These are phyloP conservation scores for Lepidium didymum DNA, from an alignment of 345 rosid species.

Conservation along the genomic window DNA sequence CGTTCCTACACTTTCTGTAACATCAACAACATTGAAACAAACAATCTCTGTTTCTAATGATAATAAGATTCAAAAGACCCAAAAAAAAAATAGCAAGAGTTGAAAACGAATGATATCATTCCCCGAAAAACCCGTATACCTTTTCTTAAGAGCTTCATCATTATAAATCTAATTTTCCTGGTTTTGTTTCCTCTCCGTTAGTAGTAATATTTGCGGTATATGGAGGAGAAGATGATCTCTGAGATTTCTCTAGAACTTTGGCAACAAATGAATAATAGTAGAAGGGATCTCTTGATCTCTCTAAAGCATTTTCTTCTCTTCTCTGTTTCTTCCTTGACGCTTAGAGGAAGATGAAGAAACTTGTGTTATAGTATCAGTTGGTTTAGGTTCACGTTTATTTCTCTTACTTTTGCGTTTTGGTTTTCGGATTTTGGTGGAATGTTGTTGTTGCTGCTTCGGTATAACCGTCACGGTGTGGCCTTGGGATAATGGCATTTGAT, in stretches of 20 bases:
- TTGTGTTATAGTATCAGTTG: constrained; percentile 12
- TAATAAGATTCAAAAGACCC: not conserved
- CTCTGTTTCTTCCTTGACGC: constrained; percentile 45
- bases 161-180: not conserved
- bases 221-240: constrained; percentile 27
- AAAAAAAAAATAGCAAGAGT: not conserved
- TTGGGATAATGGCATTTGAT: constrained; percentile 26
- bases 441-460: constrained; percentile 47
- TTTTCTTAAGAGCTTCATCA: not conserved
- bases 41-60: constrained; percentile 11
- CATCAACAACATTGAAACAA: constrained; percentile 18
- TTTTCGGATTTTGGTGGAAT: constrained; percentile 46
- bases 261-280: constrained; percentile 26
- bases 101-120: constrained; percentile 17
- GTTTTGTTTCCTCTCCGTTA: not conserved
- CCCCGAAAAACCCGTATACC: constrained; percentile 23
- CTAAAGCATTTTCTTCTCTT: not conserved
- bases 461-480: constrained; percentile 28
- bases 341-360: constrained; percentile 39
- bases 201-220: constrained; percentile 18
- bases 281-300: not conserved
- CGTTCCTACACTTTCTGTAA: constrained; percentile 23
- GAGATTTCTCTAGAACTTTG: constrained; percentile 14
- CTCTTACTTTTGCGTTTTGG: constrained; percentile 67
- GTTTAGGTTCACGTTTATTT: constrained; percentile 55